Evolutionary conservation across 1,284 basidiomycete genomes (phyloP).

Genomic region (Golubevia sp.): DNA sequence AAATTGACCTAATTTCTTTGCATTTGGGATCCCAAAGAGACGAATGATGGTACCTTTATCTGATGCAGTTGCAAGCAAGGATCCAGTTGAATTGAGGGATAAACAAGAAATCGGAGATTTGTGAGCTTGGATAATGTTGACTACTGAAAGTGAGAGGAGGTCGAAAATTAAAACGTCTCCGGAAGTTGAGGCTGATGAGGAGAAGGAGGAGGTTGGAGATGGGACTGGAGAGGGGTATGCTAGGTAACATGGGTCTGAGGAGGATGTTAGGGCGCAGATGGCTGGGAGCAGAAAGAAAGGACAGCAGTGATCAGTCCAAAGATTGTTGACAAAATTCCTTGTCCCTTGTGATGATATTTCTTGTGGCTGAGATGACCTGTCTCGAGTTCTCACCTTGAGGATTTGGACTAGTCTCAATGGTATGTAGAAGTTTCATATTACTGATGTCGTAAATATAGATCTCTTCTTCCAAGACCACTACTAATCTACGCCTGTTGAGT

Average conservation of each 20-base stretch:
- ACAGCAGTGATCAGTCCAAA: slow-evolving; percentile 1
- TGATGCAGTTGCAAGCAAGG: slow-evolving; percentile 87
- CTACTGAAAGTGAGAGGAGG: slow-evolving; percentile 83
- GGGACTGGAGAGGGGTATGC: slow-evolving; percentile 94
- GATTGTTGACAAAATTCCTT: neutral
- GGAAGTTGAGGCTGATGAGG: slow-evolving; percentile 64
- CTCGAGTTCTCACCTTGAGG: slow-evolving; percentile 85
- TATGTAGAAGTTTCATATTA: slow-evolving; percentile 96
- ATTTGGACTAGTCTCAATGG: slow-evolving; percentile 95
- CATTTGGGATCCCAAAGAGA: slow-evolving; percentile 87
- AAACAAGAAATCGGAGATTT: slow-evolving; percentile 89
- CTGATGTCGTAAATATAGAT: slow-evolving; percentile 99
- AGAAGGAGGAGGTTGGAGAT: slow-evolving; percentile 70
- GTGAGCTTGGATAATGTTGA: slow-evolving; percentile 96
- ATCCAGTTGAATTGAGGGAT: slow-evolving; percentile 83
- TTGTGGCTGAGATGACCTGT: too few relatives aligned
- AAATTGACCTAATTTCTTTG: slow-evolving; percentile 94
- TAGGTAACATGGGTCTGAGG: slow-evolving; percentile 92
- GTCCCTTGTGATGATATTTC: too few relatives aligned
- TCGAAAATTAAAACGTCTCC: slow-evolving; percentile 70
- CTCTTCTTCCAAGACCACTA: slow-evolving; percentile 91
- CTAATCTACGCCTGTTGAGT: slow-evolving; percentile 91
- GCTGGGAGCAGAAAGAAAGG: slow-evolving; percentile 66
- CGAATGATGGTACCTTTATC: slow-evolving; percentile 97
- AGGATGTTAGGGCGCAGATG: slow-evolving; percentile 90